Base-by-base conservation (phyloP, 2,329 filamentous ascomycete species). In the Microsporum ferrugineum region DNA sequence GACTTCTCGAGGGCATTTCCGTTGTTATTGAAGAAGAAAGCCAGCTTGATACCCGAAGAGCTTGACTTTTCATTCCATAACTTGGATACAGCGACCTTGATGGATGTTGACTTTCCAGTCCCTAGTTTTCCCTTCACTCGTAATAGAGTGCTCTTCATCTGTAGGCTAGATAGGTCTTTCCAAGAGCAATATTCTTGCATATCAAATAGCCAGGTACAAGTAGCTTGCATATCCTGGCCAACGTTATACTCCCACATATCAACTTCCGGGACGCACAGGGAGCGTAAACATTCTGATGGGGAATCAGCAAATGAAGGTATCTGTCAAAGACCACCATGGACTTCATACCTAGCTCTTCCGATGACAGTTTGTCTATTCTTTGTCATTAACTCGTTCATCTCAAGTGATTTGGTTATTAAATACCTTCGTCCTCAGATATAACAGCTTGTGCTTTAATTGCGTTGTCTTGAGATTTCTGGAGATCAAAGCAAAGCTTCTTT, bases 121-220 rank as follows among this genome's bases (percentile, higher is more conserved):
- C 45, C 45, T 10, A 51, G 7, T 12, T 51, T 51, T 23, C 45
- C 23, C 31, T 51, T 12, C 6, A 77, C 71, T 74, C 74, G 76
- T 1, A 77, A 53, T 51, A 75, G 69, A 5, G 71, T 70, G 60
- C 67, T 61, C 47, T 72, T 64, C n/a, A 66, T 45, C 0, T 10
- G 1, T 2, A 66, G 31, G 31, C 68, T 63, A 1, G 51, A 57
- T 0, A 61, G 39, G 43, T 76, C 66, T 6, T 72, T 67, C 78
- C 78, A 80, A 17, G 64, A 61, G 3, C 63, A n/a, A 57, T 77
- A 80, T 5, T 68, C 60, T 0, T 68, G 53, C 5, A 71, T 69
- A 0, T 66, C 58, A 0, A 78, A 66, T 0, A 80, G 60, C 78
- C 77, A 80, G 51, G 66, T 49, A 47, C 77, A 79, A 1, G 77